A percentile compares a stretch with the other conserved stretches of the same genome.
These are phyloP conservation scores for Tolypocladium ophioglossoides DNA, from an alignment of 2,329 filamentous ascomycete genomes.

Conservation along the genomic window DNA sequence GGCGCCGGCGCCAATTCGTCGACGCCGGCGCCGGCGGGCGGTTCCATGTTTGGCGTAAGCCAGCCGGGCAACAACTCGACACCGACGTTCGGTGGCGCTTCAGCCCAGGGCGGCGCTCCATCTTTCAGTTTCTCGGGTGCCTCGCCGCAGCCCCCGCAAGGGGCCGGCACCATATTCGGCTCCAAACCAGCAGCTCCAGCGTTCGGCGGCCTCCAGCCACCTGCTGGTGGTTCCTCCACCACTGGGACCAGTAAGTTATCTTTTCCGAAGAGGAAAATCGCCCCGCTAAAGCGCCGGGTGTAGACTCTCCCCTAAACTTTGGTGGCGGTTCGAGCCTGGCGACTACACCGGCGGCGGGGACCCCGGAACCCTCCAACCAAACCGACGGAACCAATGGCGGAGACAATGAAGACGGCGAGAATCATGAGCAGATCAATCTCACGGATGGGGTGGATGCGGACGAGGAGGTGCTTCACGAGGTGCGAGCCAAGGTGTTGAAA, in stretches of 20 bases:
- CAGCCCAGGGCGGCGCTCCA: slow-evolving; percentile 18
- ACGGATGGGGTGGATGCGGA: slow-evolving; percentile 59
- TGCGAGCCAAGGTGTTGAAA: slow-evolving; percentile 59
- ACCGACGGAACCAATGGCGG: slow-evolving; percentile 28
- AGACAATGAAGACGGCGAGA: slow-evolving; percentile 44
- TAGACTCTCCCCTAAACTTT: slow-evolving; percentile 46
- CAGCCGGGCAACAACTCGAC: slow-evolving; percentile 11
- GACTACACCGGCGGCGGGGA: slow-evolving; percentile 47
- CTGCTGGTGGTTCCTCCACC: slow-evolving; percentile 31
- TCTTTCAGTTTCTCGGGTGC: slow-evolving; percentile 29
- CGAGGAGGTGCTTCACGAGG: slow-evolving; percentile 59
- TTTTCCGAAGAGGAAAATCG: slow-evolving; percentile 30
- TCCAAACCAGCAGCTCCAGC: slow-evolving; percentile 21
- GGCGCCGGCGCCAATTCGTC: slow-evolving; percentile 11
- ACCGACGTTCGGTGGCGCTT: slow-evolving; percentile 20
- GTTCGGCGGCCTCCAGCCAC: slow-evolving; percentile 30
- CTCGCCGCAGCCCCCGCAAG: slow-evolving; percentile 16
- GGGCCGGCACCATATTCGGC: slow-evolving; percentile 20
- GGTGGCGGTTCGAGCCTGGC: slow-evolving; percentile 50
- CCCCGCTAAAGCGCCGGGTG: slow-evolving; percentile 34
- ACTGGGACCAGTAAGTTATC: slow-evolving; percentile 36
- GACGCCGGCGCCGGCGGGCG: slow-evolving; percentile 9
- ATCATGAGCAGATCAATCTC: slow-evolving; percentile 61
- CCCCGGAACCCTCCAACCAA: slow-evolving; percentile 43
- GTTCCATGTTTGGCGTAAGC: slow-evolving; percentile 16